Conservation (phyloP, 1,284 basidiomycete genomes). For the Fistulina hepatica region DNA sequence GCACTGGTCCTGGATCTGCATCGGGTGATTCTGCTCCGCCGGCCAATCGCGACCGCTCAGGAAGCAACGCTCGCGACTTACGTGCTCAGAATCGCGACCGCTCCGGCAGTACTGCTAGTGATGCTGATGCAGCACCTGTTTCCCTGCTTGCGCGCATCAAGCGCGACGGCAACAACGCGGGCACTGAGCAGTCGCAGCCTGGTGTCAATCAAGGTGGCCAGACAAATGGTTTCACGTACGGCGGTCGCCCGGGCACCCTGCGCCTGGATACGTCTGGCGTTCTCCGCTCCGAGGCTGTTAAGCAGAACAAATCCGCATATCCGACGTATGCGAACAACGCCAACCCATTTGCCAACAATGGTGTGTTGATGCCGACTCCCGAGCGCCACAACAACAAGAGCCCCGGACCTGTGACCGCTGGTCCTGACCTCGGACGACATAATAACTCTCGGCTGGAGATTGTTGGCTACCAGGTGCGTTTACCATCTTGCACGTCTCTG, state of each 20-base stretch:
- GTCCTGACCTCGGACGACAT: slow-evolving; percentile 69
- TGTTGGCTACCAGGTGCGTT: slow-evolving; percentile 54
- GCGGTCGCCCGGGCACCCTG: slow-evolving; percentile 50
- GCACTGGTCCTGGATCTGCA: slow-evolving; percentile 29
- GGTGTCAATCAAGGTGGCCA: slow-evolving; percentile 36
- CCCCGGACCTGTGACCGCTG: slow-evolving; percentile 58
- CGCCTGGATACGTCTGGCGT: slow-evolving; percentile 56
- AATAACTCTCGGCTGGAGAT: slow-evolving; percentile 56
- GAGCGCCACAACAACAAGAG: slow-evolving; percentile 35
- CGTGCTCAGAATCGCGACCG: slow-evolving; percentile 54
- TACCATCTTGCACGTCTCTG: slow-evolving; percentile 9
- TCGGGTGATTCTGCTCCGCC: slow-evolving; percentile 40
- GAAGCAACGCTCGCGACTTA: too few species aligned
- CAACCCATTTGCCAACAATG: neutral
- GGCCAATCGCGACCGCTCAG: slow-evolving; percentile 34
- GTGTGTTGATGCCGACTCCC: slow-evolving; percentile 47
- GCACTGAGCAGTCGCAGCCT: slow-evolving; percentile 17
- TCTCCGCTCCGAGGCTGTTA: slow-evolving; percentile 27
- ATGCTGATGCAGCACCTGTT: slow-evolving; percentile 57
- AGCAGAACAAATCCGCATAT: slow-evolving; percentile 77
- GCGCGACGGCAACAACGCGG: slow-evolving; percentile 38
- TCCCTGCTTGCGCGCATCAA: slow-evolving; percentile 69
- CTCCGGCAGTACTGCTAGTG: slow-evolving; percentile 62
- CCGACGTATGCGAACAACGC: slow-evolving; percentile 66
- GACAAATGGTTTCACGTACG: slow-evolving; percentile 42